Evolutionary conservation across 192 early-diverging fungal species (phyloP).

Genomic region (Phycomyces nitens): DNA sequence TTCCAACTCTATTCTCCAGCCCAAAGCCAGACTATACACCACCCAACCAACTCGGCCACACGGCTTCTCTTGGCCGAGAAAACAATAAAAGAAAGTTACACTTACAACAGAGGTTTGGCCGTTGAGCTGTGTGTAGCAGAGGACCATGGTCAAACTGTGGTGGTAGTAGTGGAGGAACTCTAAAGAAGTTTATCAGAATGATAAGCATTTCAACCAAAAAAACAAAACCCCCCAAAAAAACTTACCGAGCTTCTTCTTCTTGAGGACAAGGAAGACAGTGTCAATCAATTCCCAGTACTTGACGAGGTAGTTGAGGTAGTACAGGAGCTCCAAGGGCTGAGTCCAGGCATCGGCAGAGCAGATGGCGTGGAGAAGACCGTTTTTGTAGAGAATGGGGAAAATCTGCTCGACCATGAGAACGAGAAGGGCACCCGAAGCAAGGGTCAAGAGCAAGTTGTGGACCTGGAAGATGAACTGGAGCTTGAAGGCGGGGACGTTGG

Average conservation of each 20-base stretch:
- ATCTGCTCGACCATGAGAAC: constrained; percentile 71
- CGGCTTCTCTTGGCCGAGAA: not conserved
- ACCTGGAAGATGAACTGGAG: constrained; percentile 66
- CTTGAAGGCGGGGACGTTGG: constrained; percentile 62
- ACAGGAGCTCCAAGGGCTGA: constrained; percentile 71
- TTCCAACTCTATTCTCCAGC: not conserved
- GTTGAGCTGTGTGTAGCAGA: constrained; percentile 77
- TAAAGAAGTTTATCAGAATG: constrained; percentile 3
- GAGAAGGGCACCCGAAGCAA: constrained; percentile 61
- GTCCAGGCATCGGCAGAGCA: constrained; percentile 68
- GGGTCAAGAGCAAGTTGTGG: constrained; percentile 76
- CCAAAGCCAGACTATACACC: no score
- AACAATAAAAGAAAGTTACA: constrained; percentile 10
- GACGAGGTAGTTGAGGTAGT: constrained; percentile 88
- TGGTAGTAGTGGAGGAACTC: constrained; percentile 91
- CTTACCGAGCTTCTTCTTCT: constrained; percentile 71
- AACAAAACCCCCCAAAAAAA: not conserved
- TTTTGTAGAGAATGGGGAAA: constrained; percentile 56
- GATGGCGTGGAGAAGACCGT: constrained; percentile 68
- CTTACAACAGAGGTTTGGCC: constrained; percentile 70
- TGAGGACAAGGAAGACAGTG: constrained; percentile 79
- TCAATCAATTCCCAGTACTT: constrained; percentile 87
- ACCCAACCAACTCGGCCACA: no score
- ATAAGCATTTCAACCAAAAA: not conserved
- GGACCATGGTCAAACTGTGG: constrained; percentile 84